Base-by-base conservation (phyloP, 495 filamentous ascomycete species). In the Pseudoneurospora amorphoporcata region DNA sequence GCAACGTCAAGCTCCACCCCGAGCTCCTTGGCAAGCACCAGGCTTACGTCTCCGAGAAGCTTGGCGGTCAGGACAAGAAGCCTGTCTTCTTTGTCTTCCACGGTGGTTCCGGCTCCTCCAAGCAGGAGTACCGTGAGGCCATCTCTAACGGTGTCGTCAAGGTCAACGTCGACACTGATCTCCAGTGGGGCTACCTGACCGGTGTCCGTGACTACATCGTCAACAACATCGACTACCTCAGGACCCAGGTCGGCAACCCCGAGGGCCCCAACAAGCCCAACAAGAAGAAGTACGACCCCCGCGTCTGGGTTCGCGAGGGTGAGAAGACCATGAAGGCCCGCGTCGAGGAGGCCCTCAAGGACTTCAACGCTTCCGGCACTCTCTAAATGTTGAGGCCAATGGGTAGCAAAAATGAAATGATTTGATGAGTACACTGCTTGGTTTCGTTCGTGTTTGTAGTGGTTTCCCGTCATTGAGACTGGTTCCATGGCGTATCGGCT, bases 71-170 rank as follows among this genome's bases (percentile, higher is more conserved):
- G 73, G 89, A 93, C 74, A 86, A 91, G 78, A 97, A 97, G 90
- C 95, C 96, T 71, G 90, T 98, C 78, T 98, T 96, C 89, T 91
- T 99, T 82, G 95, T 99, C 81, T 99, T 99, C 90, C 95, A 99
- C 87, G 96, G 96, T 76, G 95, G 95, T 74, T 95, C 92, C 71
- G 96, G 95, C 73, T 94, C 91, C 69, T 86, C 88, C 80, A 96
- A 97, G 87, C 81, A 91, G 73, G 95, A 98, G 85, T 98, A 90
- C 87, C 86, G 81, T 69, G 88, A 92, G 77, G 95, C 94, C 76
- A 98, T 98, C 81, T 82, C 84, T 76, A 42, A 95, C 82, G 95
- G 95, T 84, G 96, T 99, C 73, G 91, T 97, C 85, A 99, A 99
- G 91, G 95, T 99, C 84, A 93, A 94, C 84, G 83, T 99, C 73